phyloP scores from a whole-genome alignment of 2,329 filamentous ascomycete genomes.

The Capronia coronata region DNA sequence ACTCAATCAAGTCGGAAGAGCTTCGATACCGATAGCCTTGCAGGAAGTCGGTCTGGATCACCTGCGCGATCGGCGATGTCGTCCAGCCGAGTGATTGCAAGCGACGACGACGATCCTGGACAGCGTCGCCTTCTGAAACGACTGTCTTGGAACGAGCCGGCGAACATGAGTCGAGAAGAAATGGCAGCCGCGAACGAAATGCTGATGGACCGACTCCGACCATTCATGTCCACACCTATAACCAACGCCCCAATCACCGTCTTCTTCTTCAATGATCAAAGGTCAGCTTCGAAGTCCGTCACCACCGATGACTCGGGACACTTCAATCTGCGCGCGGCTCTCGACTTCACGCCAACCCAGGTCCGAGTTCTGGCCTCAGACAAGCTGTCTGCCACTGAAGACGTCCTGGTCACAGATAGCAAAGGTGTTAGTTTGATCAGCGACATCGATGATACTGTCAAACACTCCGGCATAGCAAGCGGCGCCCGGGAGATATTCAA shows the following conservation, averaged over 20 bases:
- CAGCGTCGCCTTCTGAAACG: slow-evolving; percentile 41
- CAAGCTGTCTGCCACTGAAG: slow-evolving; percentile 70
- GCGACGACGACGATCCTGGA: slow-evolving; percentile 30
- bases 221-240: slow-evolving; percentile 81
- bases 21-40: slow-evolving; percentile 34
- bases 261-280: slow-evolving; percentile 86
- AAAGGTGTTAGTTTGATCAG: slow-evolving; percentile 86
- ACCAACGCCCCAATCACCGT: slow-evolving; percentile 73
- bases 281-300: slow-evolving; percentile 77
- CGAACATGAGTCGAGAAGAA: slow-evolving; percentile 68
- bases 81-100: slow-evolving; percentile 6
- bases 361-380: slow-evolving; percentile 82
- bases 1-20: slow-evolving; percentile 34
- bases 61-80: slow-evolving; percentile 14
- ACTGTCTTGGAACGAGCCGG: slow-evolving; percentile 45
- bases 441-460: slow-evolving; percentile 96
- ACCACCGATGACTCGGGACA: slow-evolving; percentile 84
- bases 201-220: slow-evolving; percentile 77
- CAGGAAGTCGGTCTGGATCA: slow-evolving; percentile 26
- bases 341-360: slow-evolving; percentile 87
- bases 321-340: slow-evolving; percentile 69
- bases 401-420: slow-evolving; percentile 69
- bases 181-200: slow-evolving; percentile 74
- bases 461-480: slow-evolving; percentile 80
- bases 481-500: slow-evolving; percentile 92